Evolutionary conservation across 169 alveolate genomes (phyloP), one percentile per base, ranked within the genome.

Genomic region (Eimeria necatrix): DNA sequence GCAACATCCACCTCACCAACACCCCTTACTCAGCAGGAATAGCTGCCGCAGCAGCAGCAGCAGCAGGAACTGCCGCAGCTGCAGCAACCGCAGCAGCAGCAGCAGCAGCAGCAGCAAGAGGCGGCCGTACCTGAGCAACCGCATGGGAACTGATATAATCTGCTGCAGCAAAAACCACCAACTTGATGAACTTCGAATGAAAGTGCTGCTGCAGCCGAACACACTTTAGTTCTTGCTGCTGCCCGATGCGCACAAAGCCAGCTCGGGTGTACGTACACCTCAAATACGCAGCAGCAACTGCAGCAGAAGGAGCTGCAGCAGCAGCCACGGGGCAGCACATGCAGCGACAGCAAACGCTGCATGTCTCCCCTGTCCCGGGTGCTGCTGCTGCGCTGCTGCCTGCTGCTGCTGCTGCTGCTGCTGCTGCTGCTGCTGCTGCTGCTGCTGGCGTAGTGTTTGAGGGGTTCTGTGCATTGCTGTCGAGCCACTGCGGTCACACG

Each of bases 191-290:
- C 14, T 24, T 18, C 16, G 80, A 70, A 24, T 70, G 46, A 12
- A 24, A 9, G 80, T 70, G 24, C 41, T 70, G 80, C 16, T 14
- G 80, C 46, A 70, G 80, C 22, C 80, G 80, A 22, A 70, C n/a
- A 24, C 80, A 70, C 80, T 70, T 70, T 3, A 70, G 80, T 22
- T 70, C 49, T 10, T 14, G 22, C 16, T 2, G 49, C 80, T 70
- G 80, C 80, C 46, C 32, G 7, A 70, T 14, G 49, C 80, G 80
- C 46, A 70, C 80, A 70, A n/a, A 70, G 41, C 80, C 80, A 70
- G 41, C 80, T 70, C 80, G 80, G 80, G 80, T 70, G 80, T 70
- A 70, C 4, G 80, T 7, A 24, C 80, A 70, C 46, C 80, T 14
- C 49, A 70, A 6, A 6, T 70, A 70, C 16, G 80, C 80, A 2